A percentile compares a stretch with the other conserved stretches of the same genome.
These are phyloP conservation scores for Citrus australasica DNA, from an alignment of 345 rosid genomes.

Conservation along the genomic window DNA sequence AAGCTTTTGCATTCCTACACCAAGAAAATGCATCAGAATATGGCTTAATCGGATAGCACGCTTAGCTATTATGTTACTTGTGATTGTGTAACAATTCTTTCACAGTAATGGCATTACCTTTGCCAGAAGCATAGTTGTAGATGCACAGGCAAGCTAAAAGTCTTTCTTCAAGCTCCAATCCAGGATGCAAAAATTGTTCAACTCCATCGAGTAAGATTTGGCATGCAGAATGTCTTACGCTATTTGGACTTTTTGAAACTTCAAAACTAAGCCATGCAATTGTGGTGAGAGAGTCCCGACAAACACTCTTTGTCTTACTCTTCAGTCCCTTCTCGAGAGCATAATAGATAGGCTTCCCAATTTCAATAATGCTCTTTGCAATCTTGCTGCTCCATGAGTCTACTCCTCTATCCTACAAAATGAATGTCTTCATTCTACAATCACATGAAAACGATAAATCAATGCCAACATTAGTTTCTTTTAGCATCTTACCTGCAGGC, in stretches of 20 bases:
- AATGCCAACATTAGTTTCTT: background rate
- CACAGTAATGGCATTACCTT: constrained; percentile 42
- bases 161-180: constrained; percentile 76
- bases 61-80: background rate
- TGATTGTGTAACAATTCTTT: background rate
- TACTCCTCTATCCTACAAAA: constrained; percentile 57
- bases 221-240: constrained; percentile 53
- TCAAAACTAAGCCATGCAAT: constrained; percentile 81
- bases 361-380: constrained; percentile 47
- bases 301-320: constrained; percentile 56
- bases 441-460: background rate
- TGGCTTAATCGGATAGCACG: background rate
- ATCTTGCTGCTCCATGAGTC: constrained; percentile 76
- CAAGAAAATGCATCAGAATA: constrained; percentile 15
- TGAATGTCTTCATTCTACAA: background rate
- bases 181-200: constrained; percentile 79
- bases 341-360: constrained; percentile 51
- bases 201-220: constrained; percentile 64
- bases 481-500: constrained; percentile 50
- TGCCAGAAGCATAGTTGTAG: constrained; percentile 84
- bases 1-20: constrained; percentile 77
- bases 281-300: constrained; percentile 56
- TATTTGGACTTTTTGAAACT: constrained; percentile 54
- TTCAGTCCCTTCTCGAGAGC: constrained; percentile 57
- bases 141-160: constrained; percentile 80